Percentiles rank a stretch among this genome's conserved stretches.
phyloP scores from a whole-genome alignment of 768 basidiomycete species.

The Pulveroboletus sp. region DNA sequence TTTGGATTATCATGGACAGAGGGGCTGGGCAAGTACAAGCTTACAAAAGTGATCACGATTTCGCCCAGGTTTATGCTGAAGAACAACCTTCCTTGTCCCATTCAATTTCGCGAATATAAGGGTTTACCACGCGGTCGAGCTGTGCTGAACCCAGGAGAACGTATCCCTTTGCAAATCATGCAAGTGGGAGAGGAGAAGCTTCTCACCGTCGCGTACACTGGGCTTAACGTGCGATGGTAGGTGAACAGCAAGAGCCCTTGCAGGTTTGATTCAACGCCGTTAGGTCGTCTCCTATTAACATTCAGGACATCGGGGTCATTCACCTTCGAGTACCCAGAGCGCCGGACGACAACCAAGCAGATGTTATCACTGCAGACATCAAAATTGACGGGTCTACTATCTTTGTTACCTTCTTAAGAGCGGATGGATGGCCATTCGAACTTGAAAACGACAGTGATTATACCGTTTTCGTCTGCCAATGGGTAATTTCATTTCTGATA shows the following conservation, averaged over 20 bases:
- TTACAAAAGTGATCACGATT: slow-evolving; percentile 90
- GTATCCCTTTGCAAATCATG: slow-evolving; percentile 64
- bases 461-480: slow-evolving; percentile 66
- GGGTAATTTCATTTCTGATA: slow-evolving; percentile 41
- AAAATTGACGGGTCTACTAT: slow-evolving; percentile 85
- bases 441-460: slow-evolving; percentile 89
- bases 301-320: slow-evolving; percentile 85
- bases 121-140: slow-evolving; percentile 61
- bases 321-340: slow-evolving; percentile 64
- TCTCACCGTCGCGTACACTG: slow-evolving; percentile 83
- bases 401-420: slow-evolving; percentile 69
- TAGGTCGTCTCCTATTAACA: slow-evolving; percentile 92
- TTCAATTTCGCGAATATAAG: slow-evolving; percentile 87
- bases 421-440: slow-evolving; percentile 82
- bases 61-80: slow-evolving; percentile 88
- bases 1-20: slow-evolving; percentile 90
- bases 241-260: slow-evolving; percentile 13
- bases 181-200: slow-evolving; percentile 67
- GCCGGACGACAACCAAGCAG: slow-evolving; percentile 35
- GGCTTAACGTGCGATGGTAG: slow-evolving; percentile 80
- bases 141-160: slow-evolving; percentile 63
- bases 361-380: slow-evolving; percentile 73
- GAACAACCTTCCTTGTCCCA: slow-evolving; percentile 66
- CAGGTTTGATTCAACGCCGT: neutral
- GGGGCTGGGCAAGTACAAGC: slow-evolving; percentile 95